These are phyloP conservation scores for Botrytis hyacinthi DNA, from an alignment of 2,329 filamentous ascomycete species.

Conservation along the genomic window DNA sequence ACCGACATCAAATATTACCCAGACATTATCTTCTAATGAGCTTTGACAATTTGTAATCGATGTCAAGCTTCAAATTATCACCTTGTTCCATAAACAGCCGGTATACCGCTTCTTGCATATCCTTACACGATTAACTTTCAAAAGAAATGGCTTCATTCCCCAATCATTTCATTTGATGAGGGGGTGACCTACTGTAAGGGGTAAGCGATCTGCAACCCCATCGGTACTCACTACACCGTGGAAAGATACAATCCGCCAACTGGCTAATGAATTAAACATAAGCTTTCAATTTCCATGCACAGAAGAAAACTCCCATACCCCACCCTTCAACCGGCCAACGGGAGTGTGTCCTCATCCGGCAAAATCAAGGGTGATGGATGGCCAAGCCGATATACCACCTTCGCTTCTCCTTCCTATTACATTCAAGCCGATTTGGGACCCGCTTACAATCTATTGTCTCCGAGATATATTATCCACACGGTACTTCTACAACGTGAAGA, in stretches of 20 bases:
- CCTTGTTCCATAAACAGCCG: background rate
- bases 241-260: background rate
- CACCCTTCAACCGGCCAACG: background rate
- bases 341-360: background rate
- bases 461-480: background rate
- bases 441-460: background rate
- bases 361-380: background rate
- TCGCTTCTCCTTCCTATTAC: slow-evolving; percentile 4
- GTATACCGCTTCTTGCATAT: background rate
- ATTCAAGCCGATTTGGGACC: background rate
- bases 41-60: background rate
- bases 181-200: background rate
- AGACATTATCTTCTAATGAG: background rate
- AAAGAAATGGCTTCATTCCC: background rate
- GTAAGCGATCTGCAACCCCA: background rate
- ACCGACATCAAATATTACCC: background rate
- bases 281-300: background rate
- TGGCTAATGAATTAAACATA: background rate
- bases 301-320: background rate
- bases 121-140: background rate
- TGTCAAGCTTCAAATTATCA: background rate
- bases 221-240: background rate
- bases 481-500: background rate
- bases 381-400: background rate
- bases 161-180: background rate